Evolutionary conservation across 2,329 filamentous ascomycete genomes (phyloP).

Genomic region (Westerdykella sp.): DNA sequence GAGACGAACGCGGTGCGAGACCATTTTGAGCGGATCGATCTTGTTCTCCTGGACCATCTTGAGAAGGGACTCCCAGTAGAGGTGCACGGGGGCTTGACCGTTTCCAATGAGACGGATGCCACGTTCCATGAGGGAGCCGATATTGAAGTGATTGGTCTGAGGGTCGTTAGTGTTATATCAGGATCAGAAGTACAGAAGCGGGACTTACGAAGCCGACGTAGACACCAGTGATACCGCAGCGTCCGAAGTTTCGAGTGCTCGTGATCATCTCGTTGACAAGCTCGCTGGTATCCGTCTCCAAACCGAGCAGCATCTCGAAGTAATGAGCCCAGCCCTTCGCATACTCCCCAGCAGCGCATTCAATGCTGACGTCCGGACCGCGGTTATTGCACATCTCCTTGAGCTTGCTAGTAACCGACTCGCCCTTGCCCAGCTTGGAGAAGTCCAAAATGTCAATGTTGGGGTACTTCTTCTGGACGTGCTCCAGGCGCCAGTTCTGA

Average conservation of each 20-base stretch:
- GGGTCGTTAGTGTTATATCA: constrained; percentile 7
- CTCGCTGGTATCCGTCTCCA: constrained; percentile 81
- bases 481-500: constrained; percentile 63
- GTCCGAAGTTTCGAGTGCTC: constrained; percentile 63
- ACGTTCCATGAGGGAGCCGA: constrained; percentile 77
- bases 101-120: constrained; percentile 73
- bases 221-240: constrained; percentile 70
- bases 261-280: constrained; percentile 75
- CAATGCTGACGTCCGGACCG: constrained; percentile 69
- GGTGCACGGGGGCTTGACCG: constrained; percentile 67
- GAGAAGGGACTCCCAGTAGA: constrained; percentile 77
- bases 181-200: not conserved
- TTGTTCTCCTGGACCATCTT: constrained; percentile 59
- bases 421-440: constrained; percentile 53
- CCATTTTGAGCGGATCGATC: constrained; percentile 72
- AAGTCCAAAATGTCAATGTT: constrained; percentile 66
- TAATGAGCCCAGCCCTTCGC: constrained; percentile 57
- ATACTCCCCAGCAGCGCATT: constrained; percentile 61
- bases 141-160: constrained; percentile 74
- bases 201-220: constrained; percentile 53
- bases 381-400: constrained; percentile 64
- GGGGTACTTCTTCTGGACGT: constrained; percentile 57
- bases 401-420: constrained; percentile 63
- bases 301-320: constrained; percentile 55
- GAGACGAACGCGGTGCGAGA: constrained; percentile 63